These are phyloP conservation scores for Phanerochaete sordida DNA, from an alignment of 768 basidiomycete genomes.

Conservation along the genomic window DNA sequence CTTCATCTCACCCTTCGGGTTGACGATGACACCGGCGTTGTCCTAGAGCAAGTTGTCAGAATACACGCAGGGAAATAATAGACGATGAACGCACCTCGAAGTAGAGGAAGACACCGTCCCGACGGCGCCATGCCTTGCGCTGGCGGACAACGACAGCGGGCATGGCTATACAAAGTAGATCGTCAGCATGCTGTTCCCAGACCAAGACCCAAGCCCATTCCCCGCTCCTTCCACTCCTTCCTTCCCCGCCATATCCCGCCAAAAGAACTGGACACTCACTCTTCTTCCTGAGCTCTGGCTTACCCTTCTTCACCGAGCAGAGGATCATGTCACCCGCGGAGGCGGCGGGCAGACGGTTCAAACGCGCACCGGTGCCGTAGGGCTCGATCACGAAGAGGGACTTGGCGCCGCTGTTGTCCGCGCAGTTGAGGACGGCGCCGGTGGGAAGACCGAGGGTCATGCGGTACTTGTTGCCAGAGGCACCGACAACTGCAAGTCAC, in stretches of 20 bases:
- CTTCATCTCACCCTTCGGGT: conserved; percentile 99
- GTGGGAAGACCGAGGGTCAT: conserved; percentile 93
- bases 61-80: neutral
- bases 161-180: conserved; percentile 62
- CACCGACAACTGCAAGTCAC: conserved; percentile 42
- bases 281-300: conserved; percentile 99
- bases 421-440: conserved; percentile 94
- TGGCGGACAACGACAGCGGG: conserved; percentile 96
- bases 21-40: conserved; percentile 96
- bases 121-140: conserved; percentile 97
- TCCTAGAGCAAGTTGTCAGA: conserved; percentile 43
- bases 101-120: conserved; percentile 98
- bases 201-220: neutral
- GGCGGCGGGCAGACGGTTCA: conserved; percentile 96
- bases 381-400: conserved; percentile 94
- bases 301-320: conserved; percentile 98
- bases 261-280: conserved; percentile 53
- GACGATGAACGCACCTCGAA: conserved; percentile 62
- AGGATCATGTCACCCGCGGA: conserved; percentile 95
- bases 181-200: conserved; percentile 2
- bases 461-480: conserved; percentile 94
- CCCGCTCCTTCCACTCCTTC: neutral
- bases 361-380: conserved; percentile 90
- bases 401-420: conserved; percentile 99
- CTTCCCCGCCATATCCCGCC: neutral